Conservation (phyloP, 345 rosid species). For the Pistacia integerrima region DNA sequence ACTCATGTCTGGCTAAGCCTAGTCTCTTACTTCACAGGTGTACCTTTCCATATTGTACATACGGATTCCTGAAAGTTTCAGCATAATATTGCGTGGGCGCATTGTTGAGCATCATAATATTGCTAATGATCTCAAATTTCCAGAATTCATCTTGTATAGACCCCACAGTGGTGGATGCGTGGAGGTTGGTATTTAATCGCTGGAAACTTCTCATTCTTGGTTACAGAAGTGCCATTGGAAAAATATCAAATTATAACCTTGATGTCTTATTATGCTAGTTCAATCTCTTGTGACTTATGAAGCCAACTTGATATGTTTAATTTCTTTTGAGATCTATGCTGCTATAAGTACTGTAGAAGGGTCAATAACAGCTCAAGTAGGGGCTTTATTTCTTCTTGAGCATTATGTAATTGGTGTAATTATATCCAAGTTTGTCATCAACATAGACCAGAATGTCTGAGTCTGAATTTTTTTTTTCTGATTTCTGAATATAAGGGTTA, state of each 20-base stretch:
- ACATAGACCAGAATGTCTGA: too few relatives aligned
- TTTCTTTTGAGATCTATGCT: neutral
- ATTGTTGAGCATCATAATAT: constrained; percentile 76
- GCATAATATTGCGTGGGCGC: constrained; percentile 69
- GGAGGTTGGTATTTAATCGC: constrained; percentile 50
- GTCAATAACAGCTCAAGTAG: neutral
- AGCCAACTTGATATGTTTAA: neutral
- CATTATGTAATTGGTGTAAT: too few relatives aligned
- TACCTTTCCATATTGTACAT: constrained; percentile 86
- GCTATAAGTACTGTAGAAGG: neutral
- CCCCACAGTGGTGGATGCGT: constrained; percentile 67
- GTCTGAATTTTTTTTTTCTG: neutral
- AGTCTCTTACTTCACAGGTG: constrained; percentile 42
- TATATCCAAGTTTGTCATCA: too few relatives aligned
- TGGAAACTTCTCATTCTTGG: constrained; percentile 15
- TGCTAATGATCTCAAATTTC: constrained; percentile 83
- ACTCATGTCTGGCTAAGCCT: constrained; percentile 3
- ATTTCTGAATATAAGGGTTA: neutral
- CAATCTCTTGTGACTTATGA: neutral
- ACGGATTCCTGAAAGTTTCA: constrained; percentile 74
- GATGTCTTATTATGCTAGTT: neutral
- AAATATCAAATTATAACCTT: constrained; percentile 12
- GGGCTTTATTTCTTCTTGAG: too few relatives aligned
- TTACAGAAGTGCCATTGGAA: constrained; percentile 13
- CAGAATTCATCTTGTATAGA: constrained; percentile 77